Conservation (phyloP, 495 filamentous ascomycete species). For the Delitschia confertaspora region DNA sequence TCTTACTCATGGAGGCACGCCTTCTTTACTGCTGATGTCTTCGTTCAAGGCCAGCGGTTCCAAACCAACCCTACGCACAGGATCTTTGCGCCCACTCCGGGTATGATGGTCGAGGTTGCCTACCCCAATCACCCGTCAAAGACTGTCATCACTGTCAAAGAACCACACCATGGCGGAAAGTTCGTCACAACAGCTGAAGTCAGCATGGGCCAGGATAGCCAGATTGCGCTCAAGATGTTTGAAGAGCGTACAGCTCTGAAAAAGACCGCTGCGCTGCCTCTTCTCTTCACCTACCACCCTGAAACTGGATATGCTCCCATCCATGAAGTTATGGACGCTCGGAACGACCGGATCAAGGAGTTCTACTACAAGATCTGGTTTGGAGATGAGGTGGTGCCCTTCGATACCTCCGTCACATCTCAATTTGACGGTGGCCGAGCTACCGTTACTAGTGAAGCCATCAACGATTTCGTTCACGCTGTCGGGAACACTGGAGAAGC, state of each 20-base stretch:
- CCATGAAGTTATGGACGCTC: conserved; percentile 84
- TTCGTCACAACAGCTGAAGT: conserved; percentile 80
- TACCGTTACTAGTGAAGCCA: conserved; percentile 78
- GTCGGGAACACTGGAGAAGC: conserved; percentile 97
- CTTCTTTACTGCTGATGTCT: conserved; percentile 92
- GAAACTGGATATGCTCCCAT: conserved; percentile 93
- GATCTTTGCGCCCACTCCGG: conserved; percentile 74
- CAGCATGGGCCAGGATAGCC: conserved; percentile 59
- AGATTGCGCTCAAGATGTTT: conserved; percentile 77
- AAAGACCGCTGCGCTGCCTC: conserved; percentile 65
- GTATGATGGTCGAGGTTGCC: conserved; percentile 80
- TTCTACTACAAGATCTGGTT: conserved; percentile 99
- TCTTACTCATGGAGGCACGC: conserved; percentile 86
- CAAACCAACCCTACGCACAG: conserved; percentile 92
- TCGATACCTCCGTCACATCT: conserved; percentile 72
- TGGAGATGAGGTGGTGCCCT: conserved; percentile 72
- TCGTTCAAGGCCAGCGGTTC: conserved; percentile 91
- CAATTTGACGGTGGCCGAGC: conserved; percentile 81
- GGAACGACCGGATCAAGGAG: conserved; percentile 93
- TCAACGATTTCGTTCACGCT: conserved; percentile 96
- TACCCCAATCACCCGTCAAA: conserved; percentile 67
- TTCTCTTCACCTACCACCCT: conserved; percentile 85
- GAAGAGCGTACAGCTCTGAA: conserved; percentile 80
- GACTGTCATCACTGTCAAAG: conserved; percentile 72
- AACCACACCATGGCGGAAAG: conserved; percentile 53